These are phyloP conservation scores for Neonectria punicea DNA, from an alignment of 2,329 filamentous ascomycete genomes.

Conservation along the genomic window DNA sequence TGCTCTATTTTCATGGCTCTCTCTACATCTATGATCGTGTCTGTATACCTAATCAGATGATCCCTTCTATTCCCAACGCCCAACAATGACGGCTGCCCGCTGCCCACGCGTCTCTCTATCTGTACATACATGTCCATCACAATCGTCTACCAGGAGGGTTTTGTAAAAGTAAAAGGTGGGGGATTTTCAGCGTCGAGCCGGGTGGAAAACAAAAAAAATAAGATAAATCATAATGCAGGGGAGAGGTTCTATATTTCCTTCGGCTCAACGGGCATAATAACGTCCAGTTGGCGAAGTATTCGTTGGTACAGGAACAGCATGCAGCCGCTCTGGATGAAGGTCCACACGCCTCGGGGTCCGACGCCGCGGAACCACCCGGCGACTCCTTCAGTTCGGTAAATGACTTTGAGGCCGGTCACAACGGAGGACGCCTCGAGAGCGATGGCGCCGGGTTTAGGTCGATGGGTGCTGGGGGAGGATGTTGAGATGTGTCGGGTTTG, in stretches of 20 bases:
- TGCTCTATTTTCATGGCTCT: constrained; percentile 37
- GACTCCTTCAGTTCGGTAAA: constrained; percentile 90
- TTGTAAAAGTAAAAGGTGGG: constrained; percentile 12
- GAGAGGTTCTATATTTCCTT: constrained; percentile 38
- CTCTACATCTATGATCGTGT: constrained; percentile 43
- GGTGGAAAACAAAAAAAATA: constrained; percentile 5
- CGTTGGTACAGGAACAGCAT: constrained; percentile 97
- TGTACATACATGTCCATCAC: constrained; percentile 43
- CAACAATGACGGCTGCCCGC: constrained; percentile 38
- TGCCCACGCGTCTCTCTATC: constrained; percentile 37
- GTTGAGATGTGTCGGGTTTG: constrained; percentile 86
- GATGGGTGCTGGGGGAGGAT: constrained; percentile 86
- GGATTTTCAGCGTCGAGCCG: constrained; percentile 4
- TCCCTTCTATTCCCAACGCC: constrained; percentile 47
- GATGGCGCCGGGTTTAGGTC: constrained; percentile 80
- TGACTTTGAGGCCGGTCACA: constrained; percentile 82
- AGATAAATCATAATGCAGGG: constrained; percentile 11
- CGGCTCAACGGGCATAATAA: constrained; percentile 50
- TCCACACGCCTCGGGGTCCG: constrained; percentile 93
- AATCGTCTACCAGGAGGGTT: constrained; percentile 24
- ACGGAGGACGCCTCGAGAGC: constrained; percentile 91
- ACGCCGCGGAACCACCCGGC: constrained; percentile 95
- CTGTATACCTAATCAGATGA: constrained; percentile 36
- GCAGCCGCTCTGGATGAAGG: constrained; percentile 93
- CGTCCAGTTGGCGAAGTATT: constrained; percentile 80